Base-by-base conservation (phyloP, 345 rosid species). In the Hibiscus syriacus region DNA sequence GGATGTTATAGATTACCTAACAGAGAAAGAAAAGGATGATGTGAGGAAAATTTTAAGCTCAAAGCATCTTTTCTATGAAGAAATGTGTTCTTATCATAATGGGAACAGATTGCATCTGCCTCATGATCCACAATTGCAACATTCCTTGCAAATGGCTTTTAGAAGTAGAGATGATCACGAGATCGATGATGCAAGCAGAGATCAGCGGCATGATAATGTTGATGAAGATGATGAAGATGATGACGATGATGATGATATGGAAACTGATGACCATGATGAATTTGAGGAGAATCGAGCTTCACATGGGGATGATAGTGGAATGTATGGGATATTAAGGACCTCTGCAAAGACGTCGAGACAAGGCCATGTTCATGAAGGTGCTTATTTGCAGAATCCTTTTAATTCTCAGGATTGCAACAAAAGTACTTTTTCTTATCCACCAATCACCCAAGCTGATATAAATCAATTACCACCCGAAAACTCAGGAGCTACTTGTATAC, bases 31-130 rank as follows among this genome's bases (percentile, higher is more conserved):
- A 67, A 93, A 90, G 59, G 96, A 93, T 58, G 96, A 90, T 71
- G 92, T 90, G 41, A 78, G 87, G 72, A 90, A 90, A 46, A 90
- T 89, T 70, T 82, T 90, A 65, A 93, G 86, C 78, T 90, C 97
- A 1, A 90, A 88, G 68, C 96, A 93, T 77, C 87, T 93, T 26
- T 93, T 90, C 78, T 93, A 93, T 17, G 96, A 93, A 69, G 98
- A 93, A 79, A 93, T 93, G 97, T 90, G 98, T 75, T 90, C 98
- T 38, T 90, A 90, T 54, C 97, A 93, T 45, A 90, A 93, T 43
- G 83, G 90, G 57, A 90, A 93, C 50, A 81, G 87, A 50, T 76
- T 93, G 81, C 96, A 87, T 83, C 83, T 93, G 63, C 98, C 97
- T 77, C 96, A 86, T 81, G 98, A 90, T 70, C 84, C 77, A 6